Conservation (phyloP, 192 early-diverging fungal species). For the Radiomyces spectabilis region DNA sequence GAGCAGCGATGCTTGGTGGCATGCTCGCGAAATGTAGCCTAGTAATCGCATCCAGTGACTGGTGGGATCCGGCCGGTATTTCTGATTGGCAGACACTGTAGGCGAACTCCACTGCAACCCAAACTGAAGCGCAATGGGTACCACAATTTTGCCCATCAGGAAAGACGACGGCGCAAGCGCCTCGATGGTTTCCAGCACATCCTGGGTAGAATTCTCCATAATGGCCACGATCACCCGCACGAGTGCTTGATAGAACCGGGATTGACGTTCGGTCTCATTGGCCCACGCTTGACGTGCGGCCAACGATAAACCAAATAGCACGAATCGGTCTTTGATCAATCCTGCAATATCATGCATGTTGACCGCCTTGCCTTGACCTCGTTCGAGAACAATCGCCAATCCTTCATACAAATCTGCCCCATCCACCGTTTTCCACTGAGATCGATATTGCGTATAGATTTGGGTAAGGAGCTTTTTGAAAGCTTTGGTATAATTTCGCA, state of each 20-base stretch:
- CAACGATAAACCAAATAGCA: constrained; percentile 28
- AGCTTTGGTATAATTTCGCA: constrained; percentile 17
- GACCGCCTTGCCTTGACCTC: constrained; percentile 22
- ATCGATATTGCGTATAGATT: constrained; percentile 20
- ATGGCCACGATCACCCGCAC: constrained; percentile 43
- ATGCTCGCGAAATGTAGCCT: constrained; percentile 12
- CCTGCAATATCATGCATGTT: constrained; percentile 22
- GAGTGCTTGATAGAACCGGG: constrained; percentile 31
- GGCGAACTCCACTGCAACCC: constrained; percentile 17
- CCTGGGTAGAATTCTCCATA: constrained; percentile 34
- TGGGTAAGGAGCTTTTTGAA: constrained; percentile 19
- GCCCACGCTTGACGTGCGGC: constrained; percentile 35
- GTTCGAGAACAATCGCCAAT: constrained; percentile 25
- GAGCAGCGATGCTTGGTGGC: constrained; percentile 12
- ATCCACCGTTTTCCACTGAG: constrained; percentile 38
- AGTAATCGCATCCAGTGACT: constrained; percentile 19
- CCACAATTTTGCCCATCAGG: constrained; percentile 39
- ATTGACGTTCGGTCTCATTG: constrained; percentile 18
- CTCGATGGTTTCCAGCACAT: constrained; percentile 39
- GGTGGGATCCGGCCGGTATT: constrained; percentile 3
- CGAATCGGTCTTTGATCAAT: constrained; percentile 33
- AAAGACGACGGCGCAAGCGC: constrained; percentile 29
- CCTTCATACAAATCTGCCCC: constrained; percentile 40
- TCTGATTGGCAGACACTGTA: background rate
- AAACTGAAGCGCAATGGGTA: constrained; percentile 44